Evolutionary conservation across 106 monocot species (phyloP), one percentile per base, ranked within the genome.

Genomic region (Allium cepa): DNA sequence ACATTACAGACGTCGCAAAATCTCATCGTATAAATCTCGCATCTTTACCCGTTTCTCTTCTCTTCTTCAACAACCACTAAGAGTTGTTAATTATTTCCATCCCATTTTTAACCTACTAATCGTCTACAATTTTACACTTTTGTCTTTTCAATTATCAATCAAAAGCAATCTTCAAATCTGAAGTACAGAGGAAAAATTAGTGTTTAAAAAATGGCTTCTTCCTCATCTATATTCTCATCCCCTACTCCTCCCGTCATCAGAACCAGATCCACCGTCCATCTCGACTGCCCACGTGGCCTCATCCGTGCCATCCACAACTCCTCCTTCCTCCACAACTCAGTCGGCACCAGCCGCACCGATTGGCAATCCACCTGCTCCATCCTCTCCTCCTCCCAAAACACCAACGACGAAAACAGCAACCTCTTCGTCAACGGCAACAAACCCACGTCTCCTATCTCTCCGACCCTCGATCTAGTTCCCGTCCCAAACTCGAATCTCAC

Each of bases 291-390:
- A 36, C 36, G 36, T 36, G 36, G 28, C 59, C 53, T 15, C 50
- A 26, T 63, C 57, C 47, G 58, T 8, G 57, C 69, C 80, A 17
- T 50, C 72, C 47, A 66, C 60, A 26, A 49, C 56, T 47, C 50
- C 17, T 9, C 46, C 62, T 64, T 64, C 64, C 22, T 64, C 64
- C 64, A 66, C 58, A 68, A 72, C 59, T 53, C 72, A 36, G 15
- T 72, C 50, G 77, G 77, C 8, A 36, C 55, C 59, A 75, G 7
- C 77, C 83, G 87, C 13, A 58, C 83, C 13, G 87, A 87, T 49
- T 83, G 87, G 83, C 82, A 79, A 59, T 76, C 79, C 76, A 64
- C 48, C 57, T 87, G 79, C 72, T 82, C 86, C 17, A 83, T 87
- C 50, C 76, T 87, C 62, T 77, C 79, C 77, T 46, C 28, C 8